Evolutionary conservation across 2,329 filamentous ascomycete genomes (phyloP), one percentile per base, ranked within the genome.

Genomic region (Saccharata proteae): DNA sequence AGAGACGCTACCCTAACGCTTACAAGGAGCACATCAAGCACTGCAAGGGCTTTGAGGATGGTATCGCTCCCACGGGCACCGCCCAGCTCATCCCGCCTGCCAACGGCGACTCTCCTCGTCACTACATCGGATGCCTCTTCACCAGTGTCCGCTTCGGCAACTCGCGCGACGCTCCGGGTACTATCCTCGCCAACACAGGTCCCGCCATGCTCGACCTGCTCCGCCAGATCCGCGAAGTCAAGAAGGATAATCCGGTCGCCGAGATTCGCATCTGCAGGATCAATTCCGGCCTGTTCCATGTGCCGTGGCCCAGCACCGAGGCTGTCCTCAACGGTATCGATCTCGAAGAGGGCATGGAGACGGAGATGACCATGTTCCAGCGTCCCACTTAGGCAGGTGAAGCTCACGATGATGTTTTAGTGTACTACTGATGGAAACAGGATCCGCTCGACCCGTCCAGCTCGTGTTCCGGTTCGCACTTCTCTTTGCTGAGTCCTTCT

Each of bases 101-200:
- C 19, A 44, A 59, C 12, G 41, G 37, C 4, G 52, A 59, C 19
- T 48, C 38, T 9, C 32, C 29, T 14, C 47, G 49, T 9, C 67
- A 71, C 34, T 76, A 66, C 61, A 61, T 77, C 16, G 64, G 67
- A 0, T 76, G 71, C 39, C 47, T 77, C 0, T 75, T 75, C 39
- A 76, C 71, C 0, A 71, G 67, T 3, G 44, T 49, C 3, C 49
- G 51, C 2, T 68, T 61, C 36, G 71, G 71, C 0, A 52, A 47
- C 24, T 46, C 38, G 5, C 62, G 56, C 16, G 64, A 65, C 34
- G 36, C 52, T 0, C 52, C 54, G 1, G 44, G 49, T 0, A 41
- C 47, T 10, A 72, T 77, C 21, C 31, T 75, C 8, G 41, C 41
- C 3, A 63, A 65, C 16, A 74, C 71, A 0, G 45, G 41, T 11